Base-by-base conservation (phyloP, 495 filamentous ascomycete species). In the Cercophora sp. region DNA sequence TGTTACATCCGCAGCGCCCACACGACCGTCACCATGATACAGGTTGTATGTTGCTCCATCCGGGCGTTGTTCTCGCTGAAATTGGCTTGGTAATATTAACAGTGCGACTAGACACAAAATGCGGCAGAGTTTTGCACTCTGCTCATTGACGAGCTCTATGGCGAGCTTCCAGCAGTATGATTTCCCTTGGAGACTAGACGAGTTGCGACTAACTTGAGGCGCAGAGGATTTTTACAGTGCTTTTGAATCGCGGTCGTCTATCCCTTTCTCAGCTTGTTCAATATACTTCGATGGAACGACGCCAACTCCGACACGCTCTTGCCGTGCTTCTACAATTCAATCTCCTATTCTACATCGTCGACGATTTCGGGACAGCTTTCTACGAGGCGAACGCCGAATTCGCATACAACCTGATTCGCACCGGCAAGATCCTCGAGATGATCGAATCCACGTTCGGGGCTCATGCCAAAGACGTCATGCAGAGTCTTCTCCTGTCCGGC, bases 271-370 rank as follows among this genome's bases (percentile, higher is more conserved):
- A 78, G 26, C 71, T 99, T 24, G 73, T 69, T 47, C 81, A 80
- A 32, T 76, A 88, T 58, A 86, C 87, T 10, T 75, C 77, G 23
- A 79, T 97, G 29, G 77, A 79, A 32, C 72, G 78, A 8, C 78
- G 79, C 27, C 85, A 91, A 57, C 67, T 95, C 27, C 87, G 81
- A 47, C 79, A 90, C 70, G 90, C 85, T 13, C 77, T 97, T 32
- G 82, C 79, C 27, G 85, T 91, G 22, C 86, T 99, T 60, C 77
- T 92, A 37, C 93, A 97, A 65, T 84, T 94, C 59, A 88, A 91
- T 55, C 79, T 99, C 15, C 78, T 95, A 9, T 86, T 84, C 62
- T 85, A 91, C 67, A 80, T 84, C 56, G 79, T 81, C 50, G 81
- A 88, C 32, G 79, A 85, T 47, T 77, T 82, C 48, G 79, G 76